These are phyloP conservation scores for Lasiodiplodia hormozganensis DNA, from an alignment of 2,329 filamentous ascomycete genomes.

Conservation along the genomic window DNA sequence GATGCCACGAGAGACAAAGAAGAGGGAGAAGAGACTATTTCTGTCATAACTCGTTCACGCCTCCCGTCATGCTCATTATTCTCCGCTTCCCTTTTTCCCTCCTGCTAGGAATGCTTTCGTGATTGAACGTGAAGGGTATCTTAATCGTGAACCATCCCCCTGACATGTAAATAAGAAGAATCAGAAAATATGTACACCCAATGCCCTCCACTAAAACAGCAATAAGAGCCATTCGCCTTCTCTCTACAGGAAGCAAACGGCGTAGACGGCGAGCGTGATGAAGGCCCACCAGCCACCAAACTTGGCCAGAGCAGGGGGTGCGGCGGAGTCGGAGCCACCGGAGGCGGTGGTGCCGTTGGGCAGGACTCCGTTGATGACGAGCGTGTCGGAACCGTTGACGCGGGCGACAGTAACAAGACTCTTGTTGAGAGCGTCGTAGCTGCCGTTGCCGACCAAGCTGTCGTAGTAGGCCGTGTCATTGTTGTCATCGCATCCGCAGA, in stretches of 20 bases:
- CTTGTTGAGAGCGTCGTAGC: constrained; percentile 65
- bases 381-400: constrained; percentile 67
- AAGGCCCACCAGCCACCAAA: constrained; percentile 23
- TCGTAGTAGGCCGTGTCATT: constrained; percentile 63
- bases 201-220: neutral
- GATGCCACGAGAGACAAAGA: neutral
- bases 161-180: neutral
- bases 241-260: constrained; percentile 17
- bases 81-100: neutral
- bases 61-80: neutral
- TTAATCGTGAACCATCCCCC: neutral
- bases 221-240: neutral
- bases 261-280: constrained; percentile 8
- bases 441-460: constrained; percentile 63
- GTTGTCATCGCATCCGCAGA: constrained; percentile 75
- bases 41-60: neutral
- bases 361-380: constrained; percentile 79
- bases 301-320: neutral
- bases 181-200: neutral
- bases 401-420: constrained; percentile 66
- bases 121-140: constrained; percentile 18
- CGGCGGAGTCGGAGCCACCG: constrained; percentile 41
- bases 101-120: neutral
- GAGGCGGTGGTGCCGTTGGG: constrained; percentile 61
- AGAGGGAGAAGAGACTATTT: neutral